Evolutionary conservation across 768 basidiomycete genomes (phyloP).

Genomic region (Suillus spraguei): DNA sequence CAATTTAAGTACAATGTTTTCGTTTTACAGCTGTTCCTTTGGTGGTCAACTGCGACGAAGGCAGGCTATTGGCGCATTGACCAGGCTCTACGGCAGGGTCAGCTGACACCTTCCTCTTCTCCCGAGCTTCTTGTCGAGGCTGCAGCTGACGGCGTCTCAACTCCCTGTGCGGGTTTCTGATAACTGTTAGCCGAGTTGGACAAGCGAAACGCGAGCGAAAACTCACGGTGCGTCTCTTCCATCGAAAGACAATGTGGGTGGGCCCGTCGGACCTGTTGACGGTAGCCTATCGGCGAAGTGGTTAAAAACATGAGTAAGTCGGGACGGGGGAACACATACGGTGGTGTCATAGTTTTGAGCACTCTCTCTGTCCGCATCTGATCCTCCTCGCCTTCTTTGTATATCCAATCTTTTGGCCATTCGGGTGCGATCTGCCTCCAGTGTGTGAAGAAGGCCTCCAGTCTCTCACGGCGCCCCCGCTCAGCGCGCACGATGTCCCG

Average conservation of each 20-base stretch:
- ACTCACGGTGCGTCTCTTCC: background rate
- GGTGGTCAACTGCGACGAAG: background rate
- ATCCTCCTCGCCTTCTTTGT: slow-evolving; percentile 9
- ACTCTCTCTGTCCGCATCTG: background rate
- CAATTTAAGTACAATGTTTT: background rate
- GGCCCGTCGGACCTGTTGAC: background rate
- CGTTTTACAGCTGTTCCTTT: background rate
- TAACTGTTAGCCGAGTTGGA: background rate
- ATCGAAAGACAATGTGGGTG: background rate
- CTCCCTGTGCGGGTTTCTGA: background rate
- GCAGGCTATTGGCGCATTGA: background rate
- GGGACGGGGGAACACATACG: background rate
- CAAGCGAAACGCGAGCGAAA: background rate
- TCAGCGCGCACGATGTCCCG: slow-evolving; percentile 28
- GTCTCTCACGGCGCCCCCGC: slow-evolving; percentile 25
- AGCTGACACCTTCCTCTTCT: background rate
- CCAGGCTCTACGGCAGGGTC: background rate
- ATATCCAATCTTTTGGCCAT: slow-evolving; percentile 31
- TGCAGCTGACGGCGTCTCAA: background rate
- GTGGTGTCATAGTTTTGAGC: background rate
- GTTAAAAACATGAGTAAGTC: background rate
- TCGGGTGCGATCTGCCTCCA: slow-evolving; percentile 28
- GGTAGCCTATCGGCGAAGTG: background rate
- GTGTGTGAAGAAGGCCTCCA: slow-evolving; percentile 31
- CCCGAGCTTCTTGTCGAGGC: background rate